These are phyloP conservation scores for Paramecium primaurelia DNA, from an alignment of 73 alveolate genomes.

Conservation along the genomic window DNA sequence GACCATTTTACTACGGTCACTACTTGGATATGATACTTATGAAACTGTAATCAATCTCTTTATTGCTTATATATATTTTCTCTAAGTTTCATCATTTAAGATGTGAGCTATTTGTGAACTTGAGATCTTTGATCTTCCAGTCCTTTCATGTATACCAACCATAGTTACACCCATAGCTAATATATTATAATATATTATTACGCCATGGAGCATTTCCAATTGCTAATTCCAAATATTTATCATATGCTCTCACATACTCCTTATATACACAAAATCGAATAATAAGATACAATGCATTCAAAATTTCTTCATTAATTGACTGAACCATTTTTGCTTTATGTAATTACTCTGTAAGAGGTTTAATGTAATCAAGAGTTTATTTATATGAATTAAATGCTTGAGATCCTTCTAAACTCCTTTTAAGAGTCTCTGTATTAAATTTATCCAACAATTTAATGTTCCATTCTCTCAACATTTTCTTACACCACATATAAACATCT, in stretches of 20 bases:
- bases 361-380: slow-evolving; percentile 81
- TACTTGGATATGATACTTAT: slow-evolving; percentile 77
- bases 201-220: slow-evolving; percentile 99
- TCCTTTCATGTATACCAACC: slow-evolving; percentile 98
- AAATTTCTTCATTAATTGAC: slow-evolving; percentile 78
- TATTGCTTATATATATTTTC: slow-evolving; percentile 84
- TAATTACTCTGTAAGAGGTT: slow-evolving; percentile 82
- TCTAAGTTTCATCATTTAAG: slow-evolving; percentile 84
- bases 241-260: slow-evolving; percentile 94
- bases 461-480: slow-evolving; percentile 80
- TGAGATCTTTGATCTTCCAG: slow-evolving; percentile 90
- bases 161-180: slow-evolving; percentile 96
- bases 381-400: slow-evolving; percentile 69
- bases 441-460: slow-evolving; percentile 55
- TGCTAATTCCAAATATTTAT: slow-evolving; percentile 91
- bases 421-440: slow-evolving; percentile 39
- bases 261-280: slow-evolving; percentile 85
- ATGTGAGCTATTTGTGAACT: slow-evolving; percentile 83
- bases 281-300: slow-evolving; percentile 86
- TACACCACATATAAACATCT: slow-evolving; percentile 70
- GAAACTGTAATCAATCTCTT: slow-evolving; percentile 90
- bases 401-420: slow-evolving; percentile 64
- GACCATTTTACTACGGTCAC: slow-evolving; percentile 57
- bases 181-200: slow-evolving; percentile 65
- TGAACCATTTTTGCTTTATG: slow-evolving; percentile 59